A percentile compares a stretch with the other conserved stretches of the same genome.
Conservation (phyloP, 805 yeast species). For the Brettanomyces sp. region DNA sequence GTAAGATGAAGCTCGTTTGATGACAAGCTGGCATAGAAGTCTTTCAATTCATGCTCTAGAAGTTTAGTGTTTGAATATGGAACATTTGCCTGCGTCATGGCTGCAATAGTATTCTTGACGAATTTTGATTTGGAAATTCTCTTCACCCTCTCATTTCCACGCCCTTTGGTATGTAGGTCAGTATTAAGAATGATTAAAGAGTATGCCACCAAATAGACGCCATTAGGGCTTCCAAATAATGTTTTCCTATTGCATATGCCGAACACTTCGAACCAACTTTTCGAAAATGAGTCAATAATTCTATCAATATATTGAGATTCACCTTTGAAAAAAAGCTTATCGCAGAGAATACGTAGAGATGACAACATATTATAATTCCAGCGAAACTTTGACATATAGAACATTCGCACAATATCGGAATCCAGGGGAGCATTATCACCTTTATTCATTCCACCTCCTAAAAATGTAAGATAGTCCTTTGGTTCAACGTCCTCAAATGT, state of each 20-base stretch:
- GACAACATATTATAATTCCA: conserved; percentile 42
- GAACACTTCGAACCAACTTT: conserved; percentile 50
- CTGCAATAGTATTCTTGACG: conserved; percentile 40
- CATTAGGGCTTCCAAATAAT: conserved; percentile 39
- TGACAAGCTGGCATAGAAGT: conserved; percentile 34
- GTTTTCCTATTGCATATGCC: conserved; percentile 20
- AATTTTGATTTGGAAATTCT: conserved; percentile 35
- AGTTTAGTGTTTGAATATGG: conserved; percentile 13
- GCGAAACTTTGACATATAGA: conserved; percentile 38
- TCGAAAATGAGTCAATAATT: conserved; percentile 58
- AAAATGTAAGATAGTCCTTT: conserved; percentile 16
- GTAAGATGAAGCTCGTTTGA: conserved; percentile 22
- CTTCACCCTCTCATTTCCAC: conserved; percentile 28
- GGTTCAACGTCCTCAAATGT: conserved; percentile 16
- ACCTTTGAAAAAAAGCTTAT: conserved; percentile 62
- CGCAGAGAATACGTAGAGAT: conserved; percentile 53
- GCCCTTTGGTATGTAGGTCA: conserved; percentile 48
- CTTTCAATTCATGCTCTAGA: conserved; percentile 30
- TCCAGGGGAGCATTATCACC: conserved; percentile 22
- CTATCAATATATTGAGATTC: conserved; percentile 78
- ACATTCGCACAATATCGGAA: conserved; percentile 28
- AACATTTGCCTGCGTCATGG: conserved; percentile 28
- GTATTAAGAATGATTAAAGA: conserved; percentile 67
- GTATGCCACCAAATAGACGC: conserved; percentile 63
- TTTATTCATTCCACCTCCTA: conserved; percentile 17